phyloP scores from a whole-genome alignment of 768 basidiomycete genomes.

The Hemileccinum rubropunctum region DNA sequence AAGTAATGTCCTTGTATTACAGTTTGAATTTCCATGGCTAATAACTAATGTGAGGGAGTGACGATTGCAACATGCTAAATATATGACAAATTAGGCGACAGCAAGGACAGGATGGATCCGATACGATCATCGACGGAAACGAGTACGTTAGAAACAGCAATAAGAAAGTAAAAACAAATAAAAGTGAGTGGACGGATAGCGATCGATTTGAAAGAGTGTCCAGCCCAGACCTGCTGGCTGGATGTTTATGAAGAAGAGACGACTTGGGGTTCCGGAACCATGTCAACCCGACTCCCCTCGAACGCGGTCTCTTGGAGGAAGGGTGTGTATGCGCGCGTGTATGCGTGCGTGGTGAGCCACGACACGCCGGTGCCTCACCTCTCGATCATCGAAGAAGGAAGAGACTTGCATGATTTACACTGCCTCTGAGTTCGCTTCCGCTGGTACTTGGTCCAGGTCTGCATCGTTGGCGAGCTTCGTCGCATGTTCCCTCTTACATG shows the following conservation, averaged over 20 bases:
- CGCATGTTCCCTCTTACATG: slow-evolving; percentile 26
- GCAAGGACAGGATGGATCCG: neutral
- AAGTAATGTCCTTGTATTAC: neutral
- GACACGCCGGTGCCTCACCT: slow-evolving; percentile 21
- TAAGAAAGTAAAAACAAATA: neutral
- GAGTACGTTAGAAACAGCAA: neutral
- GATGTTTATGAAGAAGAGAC: neutral
- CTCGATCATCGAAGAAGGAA: slow-evolving; percentile 6
- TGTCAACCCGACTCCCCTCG: neutral
- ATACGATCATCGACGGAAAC: no score
- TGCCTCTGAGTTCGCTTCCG: slow-evolving; percentile 20
- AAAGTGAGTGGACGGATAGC: neutral
- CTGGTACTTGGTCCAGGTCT: slow-evolving; percentile 6
- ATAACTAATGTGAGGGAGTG: neutral
- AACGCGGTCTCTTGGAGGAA: neutral
- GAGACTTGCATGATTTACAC: slow-evolving; percentile 2
- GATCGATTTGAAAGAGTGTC: neutral
- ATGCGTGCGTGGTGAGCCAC: neutral
- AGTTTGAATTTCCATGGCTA: neutral
- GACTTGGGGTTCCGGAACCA: neutral
- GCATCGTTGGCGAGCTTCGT: slow-evolving; percentile 6
- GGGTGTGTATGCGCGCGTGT: neutral
- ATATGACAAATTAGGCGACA: no score
- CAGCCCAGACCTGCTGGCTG: neutral
- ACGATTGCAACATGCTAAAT: neutral